These are phyloP conservation scores for Micractinium conductrix DNA, from an alignment of 139 green algal genomes.

Conservation along the genomic window DNA sequence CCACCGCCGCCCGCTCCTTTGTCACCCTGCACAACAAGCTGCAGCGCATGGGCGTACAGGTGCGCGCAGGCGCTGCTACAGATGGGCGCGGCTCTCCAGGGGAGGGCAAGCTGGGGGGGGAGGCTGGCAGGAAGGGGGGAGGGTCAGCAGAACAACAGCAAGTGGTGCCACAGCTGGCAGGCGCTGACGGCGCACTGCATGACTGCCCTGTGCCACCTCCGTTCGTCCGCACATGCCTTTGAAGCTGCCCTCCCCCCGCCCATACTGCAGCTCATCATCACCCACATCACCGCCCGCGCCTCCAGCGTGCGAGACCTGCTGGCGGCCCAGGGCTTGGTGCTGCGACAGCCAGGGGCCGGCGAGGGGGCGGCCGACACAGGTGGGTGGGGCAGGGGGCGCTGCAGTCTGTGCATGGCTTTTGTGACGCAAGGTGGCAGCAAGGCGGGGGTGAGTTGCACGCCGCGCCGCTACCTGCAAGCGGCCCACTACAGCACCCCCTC, in stretches of 20 bases:
- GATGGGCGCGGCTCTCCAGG: too few relatives aligned
- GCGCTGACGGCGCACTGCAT: too few relatives aligned
- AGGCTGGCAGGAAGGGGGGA: not conserved
- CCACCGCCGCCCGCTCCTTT: conserved; percentile 78
- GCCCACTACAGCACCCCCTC: not conserved
- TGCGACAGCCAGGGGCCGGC: not conserved
- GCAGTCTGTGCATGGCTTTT: too few relatives aligned
- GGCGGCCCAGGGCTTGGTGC: conserved; percentile 62
- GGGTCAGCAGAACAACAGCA: too few relatives aligned
- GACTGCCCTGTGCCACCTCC: too few relatives aligned
- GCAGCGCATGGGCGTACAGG: conserved; percentile 51
- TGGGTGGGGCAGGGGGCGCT: not conserved
- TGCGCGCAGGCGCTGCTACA: not conserved
- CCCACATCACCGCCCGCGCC: conserved; percentile 44
- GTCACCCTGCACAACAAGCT: conserved; percentile 58
- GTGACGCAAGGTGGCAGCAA: too few relatives aligned
- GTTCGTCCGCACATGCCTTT: not conserved
- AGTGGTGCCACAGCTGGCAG: too few relatives aligned
- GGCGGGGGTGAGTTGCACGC: too few relatives aligned
- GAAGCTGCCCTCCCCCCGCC: not conserved
- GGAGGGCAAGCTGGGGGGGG: too few relatives aligned
- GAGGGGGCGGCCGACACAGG: conserved; percentile 2
- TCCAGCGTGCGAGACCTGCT: conserved; percentile 52
- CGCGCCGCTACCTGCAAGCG: too few relatives aligned
- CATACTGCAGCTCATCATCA: conserved; percentile 59